These are phyloP conservation scores for Ceratobasidium sp. DNA, from an alignment of 1,284 basidiomycete species.

Conservation along the genomic window DNA sequence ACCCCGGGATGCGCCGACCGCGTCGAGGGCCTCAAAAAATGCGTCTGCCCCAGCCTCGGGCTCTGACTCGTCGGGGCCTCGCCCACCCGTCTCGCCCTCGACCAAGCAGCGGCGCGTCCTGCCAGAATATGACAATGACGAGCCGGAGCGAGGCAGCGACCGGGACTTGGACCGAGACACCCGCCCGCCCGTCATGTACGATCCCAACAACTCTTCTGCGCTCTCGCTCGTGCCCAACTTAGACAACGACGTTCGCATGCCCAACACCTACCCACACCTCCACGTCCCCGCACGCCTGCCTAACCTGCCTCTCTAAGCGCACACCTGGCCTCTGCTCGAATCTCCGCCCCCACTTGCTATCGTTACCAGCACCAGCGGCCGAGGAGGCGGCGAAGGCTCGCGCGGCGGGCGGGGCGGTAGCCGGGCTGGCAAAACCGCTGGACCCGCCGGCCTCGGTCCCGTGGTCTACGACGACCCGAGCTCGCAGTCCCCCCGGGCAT, in stretches of 20 bases:
- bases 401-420: constrained; percentile 27
- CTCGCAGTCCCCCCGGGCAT: neutral
- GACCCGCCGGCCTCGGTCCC: constrained; percentile 9
- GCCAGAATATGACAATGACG: constrained; percentile 1
- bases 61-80: neutral
- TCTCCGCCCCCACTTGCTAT: constrained; percentile 1
- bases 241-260: constrained; percentile 27
- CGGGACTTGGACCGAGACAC: neutral
- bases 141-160: neutral
- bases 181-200: constrained; percentile 17
- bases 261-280: constrained; percentile 26
- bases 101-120: constrained; percentile 28
- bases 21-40: constrained; percentile 32
- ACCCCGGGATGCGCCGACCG: constrained; percentile 41
- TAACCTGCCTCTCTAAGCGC: neutral
- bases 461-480: constrained; percentile 10
- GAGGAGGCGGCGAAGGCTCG: constrained; percentile 31
- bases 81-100: constrained; percentile 12
- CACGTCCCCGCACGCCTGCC: constrained; percentile 33
- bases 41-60: neutral
- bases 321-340: neutral
- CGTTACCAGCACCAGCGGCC: neutral
- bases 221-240: constrained; percentile 14
- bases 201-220: constrained; percentile 25
- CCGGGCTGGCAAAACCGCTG: constrained; percentile 20